Percentiles rank a stretch among this genome's conserved stretches.
Evolutionary conservation across 2,329 filamentous ascomycete species (phyloP).

Genomic region (Aspergillus ibericus): DNA sequence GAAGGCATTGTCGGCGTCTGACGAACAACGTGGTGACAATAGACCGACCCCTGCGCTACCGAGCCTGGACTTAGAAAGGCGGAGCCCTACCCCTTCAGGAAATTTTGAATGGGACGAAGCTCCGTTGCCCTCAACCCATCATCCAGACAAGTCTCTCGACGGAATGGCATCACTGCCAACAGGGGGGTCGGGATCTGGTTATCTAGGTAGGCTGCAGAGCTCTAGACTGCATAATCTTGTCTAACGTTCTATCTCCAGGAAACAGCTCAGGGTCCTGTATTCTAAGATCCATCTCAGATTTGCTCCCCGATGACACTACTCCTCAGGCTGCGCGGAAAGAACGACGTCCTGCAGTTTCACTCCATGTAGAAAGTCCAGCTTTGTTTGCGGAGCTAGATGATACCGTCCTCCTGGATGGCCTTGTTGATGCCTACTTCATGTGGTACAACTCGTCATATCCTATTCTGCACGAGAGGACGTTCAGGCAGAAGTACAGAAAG

Average conservation of each 20-base stretch:
- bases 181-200: slow-evolving; percentile 9
- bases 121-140: slow-evolving; percentile 3
- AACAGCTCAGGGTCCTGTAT: slow-evolving; percentile 17
- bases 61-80: neutral
- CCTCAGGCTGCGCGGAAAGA: neutral
- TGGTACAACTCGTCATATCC: slow-evolving; percentile 29
- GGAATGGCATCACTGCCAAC: slow-evolving; percentile 19
- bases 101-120: slow-evolving; percentile 18
- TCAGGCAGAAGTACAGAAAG: slow-evolving; percentile 20
- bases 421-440: slow-evolving; percentile 29
- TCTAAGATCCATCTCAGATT: slow-evolving; percentile 14
- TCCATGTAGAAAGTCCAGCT: neutral
- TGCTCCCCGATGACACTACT: slow-evolving; percentile 8
- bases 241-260: slow-evolving; percentile 2
- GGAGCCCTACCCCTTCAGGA: slow-evolving; percentile 4
- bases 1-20: neutral
- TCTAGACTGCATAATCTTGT: no score
- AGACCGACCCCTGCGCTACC: neutral
- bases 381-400: slow-evolving; percentile 4
- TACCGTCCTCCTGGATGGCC: slow-evolving; percentile 11
- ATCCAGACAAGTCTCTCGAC: slow-evolving; percentile 6
- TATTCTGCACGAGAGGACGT: slow-evolving; percentile 29
- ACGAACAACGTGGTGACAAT: neutral
- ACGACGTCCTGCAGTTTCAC: neutral
- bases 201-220: slow-evolving; percentile 11